These are phyloP conservation scores for Brassica cretica DNA, from an alignment of 345 rosid genomes.

Conservation along the genomic window DNA sequence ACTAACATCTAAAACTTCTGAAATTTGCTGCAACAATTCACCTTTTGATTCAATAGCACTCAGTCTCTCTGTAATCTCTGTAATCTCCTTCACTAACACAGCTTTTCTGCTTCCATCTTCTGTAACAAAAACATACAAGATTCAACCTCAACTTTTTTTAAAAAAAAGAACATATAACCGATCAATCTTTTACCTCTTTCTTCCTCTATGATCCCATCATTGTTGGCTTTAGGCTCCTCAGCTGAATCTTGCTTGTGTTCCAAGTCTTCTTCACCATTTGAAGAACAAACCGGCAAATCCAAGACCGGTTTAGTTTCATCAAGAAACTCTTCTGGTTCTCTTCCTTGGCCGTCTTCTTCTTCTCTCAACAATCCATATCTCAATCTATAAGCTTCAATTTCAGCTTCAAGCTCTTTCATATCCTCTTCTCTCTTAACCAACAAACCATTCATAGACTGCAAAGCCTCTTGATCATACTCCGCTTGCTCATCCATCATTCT, in stretches of 20 bases:
- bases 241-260: conserved; percentile 40
- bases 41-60: conserved; percentile 48
- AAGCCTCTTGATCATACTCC: conserved; percentile 88
- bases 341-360: conserved; percentile 1
- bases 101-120: conserved; percentile 32
- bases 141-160: conserved; percentile 2
- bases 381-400: conserved; percentile 62
- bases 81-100: conserved; percentile 36
- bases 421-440: conserved; percentile 66
- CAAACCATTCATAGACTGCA: conserved; percentile 61
- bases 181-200: conserved; percentile 20
- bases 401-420: conserved; percentile 60
- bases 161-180: background rate
- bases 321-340: background rate
- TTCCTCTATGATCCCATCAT: conserved; percentile 20
- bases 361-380: conserved; percentile 53
- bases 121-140: conserved; percentile 20
- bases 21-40: conserved; percentile 39
- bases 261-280: conserved; percentile 27
- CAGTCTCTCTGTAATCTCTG: conserved; percentile 45
- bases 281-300: conserved; percentile 29
- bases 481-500: conserved; percentile 99
- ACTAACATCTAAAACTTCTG: conserved; percentile 36
- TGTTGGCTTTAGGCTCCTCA: conserved; percentile 8
- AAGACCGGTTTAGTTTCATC: conserved; percentile 30